Percentiles rank a stretch among this genome's conserved stretches.
Conservation (phyloP, 345 rosid species). For the Kernera saxatilis region DNA sequence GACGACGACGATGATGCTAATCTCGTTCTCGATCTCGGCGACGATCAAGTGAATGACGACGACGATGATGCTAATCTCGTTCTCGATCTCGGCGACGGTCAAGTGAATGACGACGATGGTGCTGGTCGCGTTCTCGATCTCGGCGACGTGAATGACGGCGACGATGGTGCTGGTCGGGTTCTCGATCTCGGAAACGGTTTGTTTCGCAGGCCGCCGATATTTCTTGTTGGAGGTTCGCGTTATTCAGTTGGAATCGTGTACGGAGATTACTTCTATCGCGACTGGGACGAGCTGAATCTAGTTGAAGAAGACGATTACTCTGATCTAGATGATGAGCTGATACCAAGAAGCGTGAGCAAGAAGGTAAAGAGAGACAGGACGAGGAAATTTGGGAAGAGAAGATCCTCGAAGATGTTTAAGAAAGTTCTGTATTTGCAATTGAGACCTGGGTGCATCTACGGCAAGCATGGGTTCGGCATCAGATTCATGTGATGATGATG, state of each 20-base stretch:
- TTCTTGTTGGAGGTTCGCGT: not conserved
- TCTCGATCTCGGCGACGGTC: no score
- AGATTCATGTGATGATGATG: not conserved
- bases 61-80: no score
- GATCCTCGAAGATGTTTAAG: slow-evolving; percentile 34
- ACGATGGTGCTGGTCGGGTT: no score
- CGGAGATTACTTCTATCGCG: not conserved
- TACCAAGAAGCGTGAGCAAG: slow-evolving; percentile 3
- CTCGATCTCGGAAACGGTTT: no score
- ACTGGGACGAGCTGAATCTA: not conserved
- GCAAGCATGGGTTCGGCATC: slow-evolving; percentile 47
- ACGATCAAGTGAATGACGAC: no score
- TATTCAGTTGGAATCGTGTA: no score
- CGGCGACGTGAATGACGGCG: no score
- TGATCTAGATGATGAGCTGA: slow-evolving; percentile 44
- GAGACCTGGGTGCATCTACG: slow-evolving; percentile 48
- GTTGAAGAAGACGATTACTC: not conserved
- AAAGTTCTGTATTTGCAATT: no score
- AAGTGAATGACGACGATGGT: no score
- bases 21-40: no score
- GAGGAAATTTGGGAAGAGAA: slow-evolving; percentile 38
- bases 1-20: not conserved
- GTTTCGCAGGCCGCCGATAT: no score
- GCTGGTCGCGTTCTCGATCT: no score
- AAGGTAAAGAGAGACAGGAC: slow-evolving; percentile 47